Conservation (phyloP, 495 filamentous ascomycete species). For the Penicillium arizonense region DNA sequence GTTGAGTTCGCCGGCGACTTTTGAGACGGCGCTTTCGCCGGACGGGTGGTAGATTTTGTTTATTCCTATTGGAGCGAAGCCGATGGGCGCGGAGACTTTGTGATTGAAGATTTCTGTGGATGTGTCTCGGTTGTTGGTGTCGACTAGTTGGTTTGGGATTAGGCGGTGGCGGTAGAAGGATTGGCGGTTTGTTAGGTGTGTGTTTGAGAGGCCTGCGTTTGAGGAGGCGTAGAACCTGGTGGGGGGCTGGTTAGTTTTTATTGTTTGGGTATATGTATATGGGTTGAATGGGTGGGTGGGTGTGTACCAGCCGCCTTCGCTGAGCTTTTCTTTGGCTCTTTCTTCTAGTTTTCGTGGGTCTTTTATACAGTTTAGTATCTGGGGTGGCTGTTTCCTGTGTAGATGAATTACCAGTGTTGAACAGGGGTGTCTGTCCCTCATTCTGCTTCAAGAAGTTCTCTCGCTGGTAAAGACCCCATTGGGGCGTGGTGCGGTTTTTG, state of each 20-base stretch:
- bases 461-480: slow-evolving; percentile 61
- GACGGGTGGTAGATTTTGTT: slow-evolving; percentile 61
- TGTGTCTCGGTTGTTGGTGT: slow-evolving; percentile 60
- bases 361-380: slow-evolving; percentile 13
- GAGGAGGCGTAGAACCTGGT: slow-evolving; percentile 60
- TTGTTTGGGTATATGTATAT: background rate
- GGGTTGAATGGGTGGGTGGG: background rate
- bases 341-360: slow-evolving; percentile 58
- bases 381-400: background rate
- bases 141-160: slow-evolving; percentile 60
- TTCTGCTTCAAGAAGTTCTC: slow-evolving; percentile 61
- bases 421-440: slow-evolving; percentile 51
- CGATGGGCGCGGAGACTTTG: slow-evolving; percentile 56
- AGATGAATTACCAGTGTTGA: slow-evolving; percentile 47
- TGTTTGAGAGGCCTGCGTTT: slow-evolving; percentile 64
- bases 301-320: slow-evolving; percentile 33
- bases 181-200: slow-evolving; percentile 65
- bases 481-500: slow-evolving; percentile 52
- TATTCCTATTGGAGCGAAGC: slow-evolving; percentile 66
- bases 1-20: slow-evolving; percentile 55
- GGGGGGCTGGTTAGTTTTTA: background rate
- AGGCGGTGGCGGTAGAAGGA: slow-evolving; percentile 68
- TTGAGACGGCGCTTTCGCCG: slow-evolving; percentile 58
- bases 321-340: slow-evolving; percentile 54
- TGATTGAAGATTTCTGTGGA: slow-evolving; percentile 60